Evolutionary conservation across 2,329 filamentous ascomycete genomes (phyloP), one percentile per base, ranked within the genome.

Genomic region (Colletotrichum trifolii): DNA sequence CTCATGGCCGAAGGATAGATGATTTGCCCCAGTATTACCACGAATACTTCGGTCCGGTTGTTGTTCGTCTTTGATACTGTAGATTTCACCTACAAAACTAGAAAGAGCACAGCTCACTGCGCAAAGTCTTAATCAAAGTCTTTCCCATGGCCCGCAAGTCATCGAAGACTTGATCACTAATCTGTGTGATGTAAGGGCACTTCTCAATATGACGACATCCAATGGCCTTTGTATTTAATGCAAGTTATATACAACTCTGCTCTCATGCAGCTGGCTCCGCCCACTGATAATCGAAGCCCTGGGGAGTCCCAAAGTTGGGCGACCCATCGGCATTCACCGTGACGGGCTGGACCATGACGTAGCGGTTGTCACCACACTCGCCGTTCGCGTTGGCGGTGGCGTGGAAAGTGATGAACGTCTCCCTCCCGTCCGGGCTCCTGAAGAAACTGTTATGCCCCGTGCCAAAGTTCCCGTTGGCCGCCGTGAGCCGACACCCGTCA

Each of bases 401-500:
- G 67, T 88, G 85, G 72, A 85, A 88, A 0, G 84, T 81, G 55
- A 84, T 85, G 81, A 81, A 88, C 3, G 80, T 83, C 72, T 87
- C 79, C 0, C 74, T 81, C 3, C 79, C 83, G 66, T 87, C 84
- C 0, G 85, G 85, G 67, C 83, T 87, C 35, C 73, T 76, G 74
- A 89, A 87, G 78, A 88, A 88, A 3, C 83, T 84, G 68, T 87
- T 87, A 66, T 87, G 84, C 0, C 84, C 85, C 0, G 85, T 83
- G 12, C 85, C 85, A 54, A 83, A 87, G 70, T 86, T 85, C 3
- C 84, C 84, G 64, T 87, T 87, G 2, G 81, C 84, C 48, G 78
- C 82, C 17, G 77, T 81, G 42, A 88, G 80, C 2, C 84, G 76
- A 8, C 83, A 85, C 0, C 83, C 83, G 13, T 73, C 70, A 3